Conservation (phyloP, 495 filamentous ascomycete genomes). For the Talaromyces proteolyticus region DNA sequence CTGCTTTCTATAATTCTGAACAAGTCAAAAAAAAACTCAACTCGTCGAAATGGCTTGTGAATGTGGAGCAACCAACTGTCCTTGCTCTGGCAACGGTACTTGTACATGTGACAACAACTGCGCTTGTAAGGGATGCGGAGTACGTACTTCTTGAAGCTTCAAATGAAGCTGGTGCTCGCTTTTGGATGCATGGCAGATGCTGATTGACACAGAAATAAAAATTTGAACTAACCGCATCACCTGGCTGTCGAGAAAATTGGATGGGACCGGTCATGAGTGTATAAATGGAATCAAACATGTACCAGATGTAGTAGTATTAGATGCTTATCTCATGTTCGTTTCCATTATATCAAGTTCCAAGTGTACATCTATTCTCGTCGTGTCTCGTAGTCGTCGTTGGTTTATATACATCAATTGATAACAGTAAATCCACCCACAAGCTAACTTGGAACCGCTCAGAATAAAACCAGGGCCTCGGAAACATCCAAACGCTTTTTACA, state of each 20-base stretch:
- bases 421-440: too few species aligned
- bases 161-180: slow-evolving; percentile 1
- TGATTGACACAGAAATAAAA: slow-evolving; percentile 1
- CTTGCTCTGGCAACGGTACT: slow-evolving; percentile 27
- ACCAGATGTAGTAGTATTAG: too few species aligned
- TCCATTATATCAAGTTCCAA: too few species aligned
- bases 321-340: too few species aligned
- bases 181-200: not conserved
- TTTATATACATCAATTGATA: too few species aligned
- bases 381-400: too few species aligned
- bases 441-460: too few species aligned
- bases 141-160: slow-evolving; percentile 19
- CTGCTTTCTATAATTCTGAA: not conserved
- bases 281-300: too few species aligned
- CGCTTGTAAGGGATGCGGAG: slow-evolving; percentile 40
- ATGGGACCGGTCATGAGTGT: not conserved
- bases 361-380: too few species aligned
- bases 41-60: slow-evolving; percentile 29
- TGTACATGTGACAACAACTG: slow-evolving; percentile 35
- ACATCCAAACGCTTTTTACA: too few species aligned
- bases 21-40: not conserved
- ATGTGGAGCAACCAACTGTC: slow-evolving; percentile 30
- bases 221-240: not conserved
- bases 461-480: too few species aligned
- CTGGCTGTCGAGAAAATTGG: not conserved